phyloP scores from a whole-genome alignment of 306 rosid genomes.

The Hylodesmum podocarpum region DNA sequence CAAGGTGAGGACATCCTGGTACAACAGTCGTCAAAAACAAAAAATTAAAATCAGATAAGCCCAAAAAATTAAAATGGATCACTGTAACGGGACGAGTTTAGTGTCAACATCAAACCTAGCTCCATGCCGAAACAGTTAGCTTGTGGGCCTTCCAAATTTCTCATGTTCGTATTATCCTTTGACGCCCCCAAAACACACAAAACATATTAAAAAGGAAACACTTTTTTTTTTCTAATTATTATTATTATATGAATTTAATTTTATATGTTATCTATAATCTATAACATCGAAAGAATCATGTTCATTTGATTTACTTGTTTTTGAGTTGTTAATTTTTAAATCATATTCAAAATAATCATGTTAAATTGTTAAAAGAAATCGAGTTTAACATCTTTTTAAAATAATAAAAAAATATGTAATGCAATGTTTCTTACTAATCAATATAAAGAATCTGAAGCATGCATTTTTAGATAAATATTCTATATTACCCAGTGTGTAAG shows the following conservation, averaged over 20 bases:
- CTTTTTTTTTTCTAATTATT: background rate
- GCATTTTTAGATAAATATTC: no score
- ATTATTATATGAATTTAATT: background rate
- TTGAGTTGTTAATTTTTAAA: no score
- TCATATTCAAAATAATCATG: no score
- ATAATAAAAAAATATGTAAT: no score
- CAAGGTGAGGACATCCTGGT: constrained; percentile 14
- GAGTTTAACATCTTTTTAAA: no score
- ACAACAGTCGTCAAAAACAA: constrained; percentile 2
- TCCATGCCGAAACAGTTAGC: constrained; percentile 29
- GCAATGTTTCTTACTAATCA: no score
- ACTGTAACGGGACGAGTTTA: constrained; percentile 30
- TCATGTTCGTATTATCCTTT: background rate
- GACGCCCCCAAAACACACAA: background rate
- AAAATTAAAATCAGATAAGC: constrained; percentile 9
- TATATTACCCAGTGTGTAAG: no score
- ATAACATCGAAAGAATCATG: no score
- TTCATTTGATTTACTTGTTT: no score
- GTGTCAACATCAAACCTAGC: constrained; percentile 38
- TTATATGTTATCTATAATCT: background rate
- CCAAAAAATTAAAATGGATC: constrained; percentile 21
- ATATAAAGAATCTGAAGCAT: no score
- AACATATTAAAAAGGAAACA: background rate
- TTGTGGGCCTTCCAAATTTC: constrained; percentile 41
- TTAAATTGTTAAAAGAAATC: no score